phyloP scores from a whole-genome alignment of 768 basidiomycete genomes.

The Mrakia gelida region DNA sequence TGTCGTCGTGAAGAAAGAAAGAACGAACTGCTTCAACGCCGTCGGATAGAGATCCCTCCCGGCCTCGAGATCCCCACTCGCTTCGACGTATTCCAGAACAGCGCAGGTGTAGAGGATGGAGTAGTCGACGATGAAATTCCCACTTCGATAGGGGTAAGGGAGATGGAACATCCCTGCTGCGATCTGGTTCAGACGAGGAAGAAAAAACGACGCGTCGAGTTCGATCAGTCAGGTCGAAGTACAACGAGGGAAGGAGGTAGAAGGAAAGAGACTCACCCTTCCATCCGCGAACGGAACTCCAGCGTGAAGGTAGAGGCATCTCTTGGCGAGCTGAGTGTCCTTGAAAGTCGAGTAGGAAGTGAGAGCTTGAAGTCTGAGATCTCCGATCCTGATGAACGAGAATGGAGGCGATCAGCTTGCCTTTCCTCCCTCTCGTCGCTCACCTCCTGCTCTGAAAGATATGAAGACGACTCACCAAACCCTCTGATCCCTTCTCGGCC shows the following conservation, averaged over 20 bases:
- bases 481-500: constrained; percentile 37
- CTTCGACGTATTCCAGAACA: constrained; percentile 36
- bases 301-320: constrained; percentile 38
- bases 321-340: constrained; percentile 36
- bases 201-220: constrained; percentile 24
- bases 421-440: background rate
- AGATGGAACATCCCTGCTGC: background rate
- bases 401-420: background rate
- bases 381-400: constrained; percentile 35
- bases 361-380: constrained; percentile 38
- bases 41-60: constrained; percentile 34
- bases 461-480: constrained; percentile 35
- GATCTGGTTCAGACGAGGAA: background rate
- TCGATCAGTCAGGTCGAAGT: constrained; percentile 30
- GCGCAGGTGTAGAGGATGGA: constrained; percentile 34
- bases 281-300: constrained; percentile 35
- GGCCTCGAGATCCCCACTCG: constrained; percentile 28
- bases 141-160: background rate
- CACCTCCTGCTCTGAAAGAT: background rate
- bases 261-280: background rate
- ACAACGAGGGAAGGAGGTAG: background rate
- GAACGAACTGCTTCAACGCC: constrained; percentile 32
- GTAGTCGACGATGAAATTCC: constrained; percentile 34
- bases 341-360: constrained; percentile 36
- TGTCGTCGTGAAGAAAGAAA: too few relatives aligned